Base-by-base conservation (phyloP, 345 rosid species). In the Corchorus olitorius region DNA sequence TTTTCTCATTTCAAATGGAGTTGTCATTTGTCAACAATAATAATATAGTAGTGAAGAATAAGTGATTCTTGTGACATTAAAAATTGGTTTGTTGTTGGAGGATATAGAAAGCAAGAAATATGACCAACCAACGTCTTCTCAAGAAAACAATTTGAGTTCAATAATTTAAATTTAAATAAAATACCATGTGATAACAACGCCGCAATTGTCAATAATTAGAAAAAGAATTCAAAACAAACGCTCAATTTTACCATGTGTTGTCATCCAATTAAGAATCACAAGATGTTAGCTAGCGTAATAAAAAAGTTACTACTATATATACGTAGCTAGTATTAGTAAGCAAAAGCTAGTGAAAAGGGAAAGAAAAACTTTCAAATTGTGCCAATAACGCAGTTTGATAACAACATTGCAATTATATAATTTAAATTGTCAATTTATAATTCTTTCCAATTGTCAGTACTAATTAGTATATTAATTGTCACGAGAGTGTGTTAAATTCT, bases 61-160 rank as follows among this genome's bases (percentile, higher is more conserved):
- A 49, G 16, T 49, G 53, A 49, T 49, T 13, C 53, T 27, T 27
- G 39, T 27, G 39, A 17, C n/a, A 61, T 8, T 22, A 8, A 52
- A 34, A n/a, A 34, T 33, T 13, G 8, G 5, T 34, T 70, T 52
- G 74, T 70, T 35, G 74, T 70, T 70, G 74, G 27, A 4, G 58
- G 12, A 15, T 33, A 34, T 33, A 13, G 45, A 37, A 27, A 13
- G 33, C 46, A 52, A 70, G 48, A 70, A 70, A 10, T 53, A 49
- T 53, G 62, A 70, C 74, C 10, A 35, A 17, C 49, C 62, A 70
- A 37, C 74, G 34, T 39, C 15, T n/a, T 35, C 33, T n/a, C 22
- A 50, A 35, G 10, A 17, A 34, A 17, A 8, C 3, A 35, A 10
- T 53, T 35, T 3, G 2, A 17, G 11, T 54, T 53, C 49, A 70